These are phyloP conservation scores for Mycosarcoma maydis DNA, from an alignment of 1,284 basidiomycete species.

Conservation along the genomic window DNA sequence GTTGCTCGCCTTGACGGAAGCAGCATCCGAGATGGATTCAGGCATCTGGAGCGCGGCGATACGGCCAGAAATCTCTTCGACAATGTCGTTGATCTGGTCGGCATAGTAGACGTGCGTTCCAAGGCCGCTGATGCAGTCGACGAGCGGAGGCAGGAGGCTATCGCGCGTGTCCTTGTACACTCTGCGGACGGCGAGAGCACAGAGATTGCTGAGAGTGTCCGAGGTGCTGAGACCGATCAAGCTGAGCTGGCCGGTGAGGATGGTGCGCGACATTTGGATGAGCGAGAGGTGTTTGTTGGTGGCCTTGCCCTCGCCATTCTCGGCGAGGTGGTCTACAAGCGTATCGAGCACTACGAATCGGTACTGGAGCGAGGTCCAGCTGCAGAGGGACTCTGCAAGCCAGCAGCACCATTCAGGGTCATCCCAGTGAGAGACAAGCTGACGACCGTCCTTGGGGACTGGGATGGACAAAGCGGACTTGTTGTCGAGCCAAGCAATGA, in stretches of 20 bases:
- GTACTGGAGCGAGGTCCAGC: conserved; percentile 91
- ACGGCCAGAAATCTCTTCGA: conserved; percentile 82
- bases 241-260: conserved; percentile 81
- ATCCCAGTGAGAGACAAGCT: conserved; percentile 73
- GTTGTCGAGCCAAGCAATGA: conserved; percentile 68
- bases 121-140: conserved; percentile 83
- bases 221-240: conserved; percentile 90
- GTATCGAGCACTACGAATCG: conserved; percentile 87
- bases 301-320: conserved; percentile 74
- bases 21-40: conserved; percentile 69
- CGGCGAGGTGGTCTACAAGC: conserved; percentile 81
- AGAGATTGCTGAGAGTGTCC: conserved; percentile 75
- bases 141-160: conserved; percentile 75
- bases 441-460: conserved; percentile 22
- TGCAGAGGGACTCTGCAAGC: conserved; percentile 79
- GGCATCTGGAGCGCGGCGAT: conserved; percentile 78
- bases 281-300: conserved; percentile 76
- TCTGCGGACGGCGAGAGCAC: conserved; percentile 79
- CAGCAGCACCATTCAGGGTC: conserved; percentile 80
- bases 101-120: conserved; percentile 92
- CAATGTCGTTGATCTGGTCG: conserved; percentile 93
- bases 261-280: conserved; percentile 82
- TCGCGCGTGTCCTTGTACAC: conserved; percentile 72
- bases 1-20: conserved; percentile 57
- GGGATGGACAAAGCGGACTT: conserved; percentile 29